phyloP scores from a whole-genome alignment of 2,329 filamentous ascomycete species.

The Talaromyces sp. region DNA sequence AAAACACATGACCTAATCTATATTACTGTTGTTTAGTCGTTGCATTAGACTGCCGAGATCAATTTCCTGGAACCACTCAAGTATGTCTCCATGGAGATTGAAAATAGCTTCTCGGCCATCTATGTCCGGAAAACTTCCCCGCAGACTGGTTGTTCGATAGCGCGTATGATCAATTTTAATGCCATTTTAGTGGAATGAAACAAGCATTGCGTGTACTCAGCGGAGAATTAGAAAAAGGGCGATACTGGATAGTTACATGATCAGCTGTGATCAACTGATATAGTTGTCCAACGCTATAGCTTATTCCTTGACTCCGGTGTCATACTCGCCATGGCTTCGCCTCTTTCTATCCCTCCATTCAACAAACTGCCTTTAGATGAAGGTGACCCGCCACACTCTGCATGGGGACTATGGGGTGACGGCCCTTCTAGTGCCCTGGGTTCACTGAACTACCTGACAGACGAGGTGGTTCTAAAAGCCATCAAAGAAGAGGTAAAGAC shows the following conservation, averaged over 20 bases:
- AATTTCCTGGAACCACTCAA: neutral
- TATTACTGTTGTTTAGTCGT: neutral
- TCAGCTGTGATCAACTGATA: neutral
- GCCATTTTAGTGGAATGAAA: neutral
- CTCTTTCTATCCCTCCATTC: neutral
- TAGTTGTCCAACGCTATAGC: neutral
- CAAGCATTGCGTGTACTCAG: neutral
- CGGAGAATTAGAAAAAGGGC: neutral
- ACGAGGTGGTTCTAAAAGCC: neutral
- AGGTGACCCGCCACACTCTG: neutral
- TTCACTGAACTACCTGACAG: neutral
- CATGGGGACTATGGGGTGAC: neutral
- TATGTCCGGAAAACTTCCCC: neutral
- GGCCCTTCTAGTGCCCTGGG: neutral
- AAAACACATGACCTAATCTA: neutral
- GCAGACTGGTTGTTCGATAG: neutral
- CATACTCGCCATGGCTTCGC: neutral
- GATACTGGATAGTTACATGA: neutral
- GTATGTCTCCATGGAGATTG: neutral
- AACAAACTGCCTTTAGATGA: neutral
- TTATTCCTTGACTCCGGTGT: neutral
- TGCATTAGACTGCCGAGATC: neutral
- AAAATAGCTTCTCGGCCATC: neutral
- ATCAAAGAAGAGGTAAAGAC: neutral
- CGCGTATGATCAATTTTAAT: neutral